Base-by-base conservation (phyloP, 306 rosid genomes). In the Quercus cerris region DNA sequence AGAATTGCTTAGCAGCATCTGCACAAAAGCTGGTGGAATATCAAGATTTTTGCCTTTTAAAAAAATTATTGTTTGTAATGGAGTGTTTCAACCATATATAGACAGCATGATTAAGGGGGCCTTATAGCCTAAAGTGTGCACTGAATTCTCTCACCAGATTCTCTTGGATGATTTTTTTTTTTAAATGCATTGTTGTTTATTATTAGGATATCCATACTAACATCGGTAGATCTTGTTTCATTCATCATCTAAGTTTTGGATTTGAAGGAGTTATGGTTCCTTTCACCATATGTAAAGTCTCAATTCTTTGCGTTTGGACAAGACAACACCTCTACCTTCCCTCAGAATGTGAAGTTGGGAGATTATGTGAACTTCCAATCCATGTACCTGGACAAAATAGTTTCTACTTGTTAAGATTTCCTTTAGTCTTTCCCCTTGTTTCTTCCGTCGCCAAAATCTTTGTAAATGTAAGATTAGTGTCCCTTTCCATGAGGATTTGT, bases 1-100 rank as follows among this genome's bases (percentile, higher is more conserved):
- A 3, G 38, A 78, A 41, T 75, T 75, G 15, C 68, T 69, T 54
- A 20, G 20, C 59, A 75, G 74, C 66, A 44, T 75, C 38, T 71
- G 64, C 62, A 38, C 35, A 23, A 69, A 56, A 46, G 22, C 57
- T 38, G 56, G 35, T 78, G 75, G 22, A 38, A 52, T 8, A 28
- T 76, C 62, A 18, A 76, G 73, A 64, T 15, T 25, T 33, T 46
- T 20, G 13, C 7, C 25, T 23, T 22, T 17, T 0, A 10, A 10
- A 49, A 49, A 12, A 49, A 49, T 38, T 38, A 5, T 52, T 17
- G 25, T 76, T 76, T 51, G 55, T 22, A 31, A 31, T 18, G 3
- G 55, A 15, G 59, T 5, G 14, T 59, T 75, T 58, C 55, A 17
- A 58, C 41, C 44, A 58, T 61, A 58, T 61, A 20, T 6, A 7